Evolutionary conservation across 768 basidiomycete genomes (phyloP), one percentile per base, ranked within the genome.

Genomic region (Pleurotus citrinopileatus): DNA sequence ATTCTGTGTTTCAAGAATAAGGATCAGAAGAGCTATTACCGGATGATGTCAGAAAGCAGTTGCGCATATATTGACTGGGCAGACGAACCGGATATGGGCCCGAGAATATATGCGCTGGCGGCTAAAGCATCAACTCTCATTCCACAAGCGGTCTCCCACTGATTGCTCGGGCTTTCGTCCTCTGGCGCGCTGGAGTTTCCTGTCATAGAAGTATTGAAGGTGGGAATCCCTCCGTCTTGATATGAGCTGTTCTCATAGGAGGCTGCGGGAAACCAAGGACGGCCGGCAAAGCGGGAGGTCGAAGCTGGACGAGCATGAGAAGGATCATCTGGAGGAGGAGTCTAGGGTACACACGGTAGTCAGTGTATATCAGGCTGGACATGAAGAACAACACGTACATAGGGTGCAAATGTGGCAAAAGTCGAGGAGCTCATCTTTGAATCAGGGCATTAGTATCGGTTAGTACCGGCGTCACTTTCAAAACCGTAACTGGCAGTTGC

Each of bases 1-100:
- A 60, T 87, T 87, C 56, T 81, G 79, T 8, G 84, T 91, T 68
- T 91, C 89, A n/a, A 84, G 57, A n/a, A 89, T 76, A 8, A 91
- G 75, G 27, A 90, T 66, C 1, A 74, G 23, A 26, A 91, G 67
- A 2, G 89, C 90, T 89, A 53, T 20, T 0, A 20, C 4, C 3
- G 15, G 17, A 17, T 34, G 32, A 34, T 9, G 10, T n/a, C 9
- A 10, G 32, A 34, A 9, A n/a, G n/a, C 32, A 34, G 2, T 9
- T 34, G 2, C 32, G 32, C 32, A 34, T 10, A n/a, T 9, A 34
- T 34, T 10, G n/a, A 34, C 32, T n/a, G n/a, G n/a, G n/a, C n/a
- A n/a, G n/a, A 37, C 82, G 53, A 59, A 91, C 89, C 90, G 51
- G 87, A 83, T 19, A 90, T 63, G 0, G 87, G 90, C 5, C 89